phyloP scores from a whole-genome alignment of 345 rosid genomes.

The Moringa oleifera region DNA sequence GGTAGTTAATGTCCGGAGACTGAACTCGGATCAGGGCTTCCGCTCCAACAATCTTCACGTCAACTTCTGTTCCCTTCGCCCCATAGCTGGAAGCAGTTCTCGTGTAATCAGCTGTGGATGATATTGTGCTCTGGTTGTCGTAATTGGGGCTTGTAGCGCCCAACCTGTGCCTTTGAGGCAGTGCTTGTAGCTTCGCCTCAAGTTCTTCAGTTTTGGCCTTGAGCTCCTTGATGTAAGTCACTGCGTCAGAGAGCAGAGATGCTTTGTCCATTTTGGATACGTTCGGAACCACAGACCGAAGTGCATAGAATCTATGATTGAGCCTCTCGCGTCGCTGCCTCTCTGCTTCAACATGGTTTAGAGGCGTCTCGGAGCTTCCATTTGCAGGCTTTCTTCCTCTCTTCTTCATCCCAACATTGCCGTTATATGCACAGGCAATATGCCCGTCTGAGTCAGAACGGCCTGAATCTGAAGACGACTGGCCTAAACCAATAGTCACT shows the following conservation, averaged over 20 bases:
- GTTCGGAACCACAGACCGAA: conserved; percentile 82
- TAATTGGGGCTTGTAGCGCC: neutral
- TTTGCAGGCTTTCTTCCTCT: conserved; percentile 33
- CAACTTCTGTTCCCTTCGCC: conserved; percentile 27
- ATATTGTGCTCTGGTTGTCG: conserved; percentile 5
- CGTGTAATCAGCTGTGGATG: neutral
- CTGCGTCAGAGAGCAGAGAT: conserved; percentile 66
- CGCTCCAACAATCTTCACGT: conserved; percentile 47
- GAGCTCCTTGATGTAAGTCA: conserved; percentile 65
- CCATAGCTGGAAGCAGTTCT: neutral
- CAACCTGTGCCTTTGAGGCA: conserved; percentile 8
- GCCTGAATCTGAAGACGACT: conserved; percentile 37
- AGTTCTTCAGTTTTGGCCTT: conserved; percentile 41
- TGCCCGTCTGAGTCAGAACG: conserved; percentile 24
- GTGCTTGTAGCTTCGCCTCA: conserved; percentile 26
- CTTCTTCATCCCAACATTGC: conserved; percentile 13
- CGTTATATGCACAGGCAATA: too few relatives aligned
- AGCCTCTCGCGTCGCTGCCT: conserved; percentile 79
- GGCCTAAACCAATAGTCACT: conserved; percentile 11
- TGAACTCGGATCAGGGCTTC: conserved; percentile 45
- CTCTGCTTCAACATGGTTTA: conserved; percentile 78
- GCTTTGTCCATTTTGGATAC: conserved; percentile 94
- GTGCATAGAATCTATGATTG: conserved; percentile 66
- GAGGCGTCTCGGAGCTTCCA: conserved; percentile 31
- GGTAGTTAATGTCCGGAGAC: conserved; percentile 34